Percentiles rank a stretch among this genome's conserved stretches.
Evolutionary conservation across 1,284 basidiomycete genomes (phyloP).

Genomic region (Leccinum ponderosum): DNA sequence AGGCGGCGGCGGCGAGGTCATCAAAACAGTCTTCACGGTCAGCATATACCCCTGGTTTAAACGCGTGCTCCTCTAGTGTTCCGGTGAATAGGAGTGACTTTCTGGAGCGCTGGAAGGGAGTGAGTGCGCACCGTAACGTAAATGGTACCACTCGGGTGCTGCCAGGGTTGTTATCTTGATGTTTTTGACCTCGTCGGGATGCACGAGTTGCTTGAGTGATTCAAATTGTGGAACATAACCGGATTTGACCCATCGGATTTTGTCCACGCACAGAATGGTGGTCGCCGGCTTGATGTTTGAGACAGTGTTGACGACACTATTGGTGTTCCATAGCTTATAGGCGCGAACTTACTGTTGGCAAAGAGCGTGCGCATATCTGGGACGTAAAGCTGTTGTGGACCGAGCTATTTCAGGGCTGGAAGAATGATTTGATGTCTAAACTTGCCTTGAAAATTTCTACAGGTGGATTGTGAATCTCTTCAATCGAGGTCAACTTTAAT

Average conservation of each 20-base stretch:
- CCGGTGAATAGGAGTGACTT: not conserved
- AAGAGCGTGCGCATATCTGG: not conserved
- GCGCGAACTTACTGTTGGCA: not conserved
- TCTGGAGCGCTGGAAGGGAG: not conserved
- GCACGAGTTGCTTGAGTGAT: not conserved
- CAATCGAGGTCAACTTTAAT: conserved; percentile 7
- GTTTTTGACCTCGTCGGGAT: not conserved
- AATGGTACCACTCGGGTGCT: not conserved
- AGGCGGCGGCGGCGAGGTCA: not conserved
- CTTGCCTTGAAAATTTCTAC: conserved; percentile 28
- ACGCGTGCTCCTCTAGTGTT: conserved; percentile 23
- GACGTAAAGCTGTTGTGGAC: not conserved
- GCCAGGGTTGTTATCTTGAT: not conserved
- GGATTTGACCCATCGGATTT: not conserved
- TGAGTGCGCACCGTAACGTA: not conserved
- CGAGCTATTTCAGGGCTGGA: not conserved
- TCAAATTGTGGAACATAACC: not conserved
- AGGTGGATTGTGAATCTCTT: conserved; percentile 7
- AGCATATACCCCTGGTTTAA: not conserved
- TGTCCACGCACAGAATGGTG: not conserved
- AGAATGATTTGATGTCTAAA: not conserved
- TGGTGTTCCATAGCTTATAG: not conserved
- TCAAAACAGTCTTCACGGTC: conserved; percentile 62
- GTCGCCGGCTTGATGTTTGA: not conserved
- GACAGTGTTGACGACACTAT: not conserved